Evolutionary conservation across 306 rosid species (phyloP).

Genomic region (Benincasa hispida): DNA sequence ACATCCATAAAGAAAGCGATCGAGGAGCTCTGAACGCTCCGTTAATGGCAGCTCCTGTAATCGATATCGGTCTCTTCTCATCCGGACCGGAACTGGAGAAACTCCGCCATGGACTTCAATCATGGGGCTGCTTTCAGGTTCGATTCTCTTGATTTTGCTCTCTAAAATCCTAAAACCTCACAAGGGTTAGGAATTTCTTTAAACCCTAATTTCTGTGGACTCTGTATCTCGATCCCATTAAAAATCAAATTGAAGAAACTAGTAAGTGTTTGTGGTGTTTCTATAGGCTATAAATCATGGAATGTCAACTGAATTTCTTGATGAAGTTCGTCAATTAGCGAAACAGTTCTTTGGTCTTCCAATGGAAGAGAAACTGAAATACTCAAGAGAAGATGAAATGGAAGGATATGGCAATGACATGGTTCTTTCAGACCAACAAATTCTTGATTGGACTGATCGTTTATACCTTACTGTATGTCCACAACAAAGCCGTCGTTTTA

Average conservation of each 20-base stretch:
- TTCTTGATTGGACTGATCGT: slow-evolving; percentile 52
- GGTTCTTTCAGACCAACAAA: slow-evolving; percentile 23
- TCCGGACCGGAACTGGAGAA: slow-evolving; percentile 8
- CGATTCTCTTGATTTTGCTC: background rate
- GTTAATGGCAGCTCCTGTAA: slow-evolving; percentile 15
- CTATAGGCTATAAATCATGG: slow-evolving; percentile 7
- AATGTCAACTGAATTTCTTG: background rate
- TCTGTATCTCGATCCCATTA: background rate
- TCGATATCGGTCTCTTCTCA: slow-evolving; percentile 17
- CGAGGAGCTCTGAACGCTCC: slow-evolving; percentile 8
- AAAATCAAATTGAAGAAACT: too few species aligned
- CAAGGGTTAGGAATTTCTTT: background rate
- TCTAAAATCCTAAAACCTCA: background rate
- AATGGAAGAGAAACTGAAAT: slow-evolving; percentile 31
- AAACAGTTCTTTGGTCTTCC: slow-evolving; percentile 31
- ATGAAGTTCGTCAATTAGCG: background rate
- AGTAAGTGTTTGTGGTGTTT: background rate
- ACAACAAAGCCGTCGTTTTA: slow-evolving; percentile 22
- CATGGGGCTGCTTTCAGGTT: slow-evolving; percentile 35
- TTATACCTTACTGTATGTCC: slow-evolving; percentile 36
- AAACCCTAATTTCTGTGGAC: background rate
- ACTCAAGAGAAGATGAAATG: slow-evolving; percentile 16
- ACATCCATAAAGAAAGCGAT: slow-evolving; percentile 18
- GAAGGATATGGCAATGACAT: slow-evolving; percentile 58
- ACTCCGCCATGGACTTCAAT: slow-evolving; percentile 12